Evolutionary conservation across 2,329 filamentous ascomycete species (phyloP).

Genomic region (Fusarium sp.): DNA sequence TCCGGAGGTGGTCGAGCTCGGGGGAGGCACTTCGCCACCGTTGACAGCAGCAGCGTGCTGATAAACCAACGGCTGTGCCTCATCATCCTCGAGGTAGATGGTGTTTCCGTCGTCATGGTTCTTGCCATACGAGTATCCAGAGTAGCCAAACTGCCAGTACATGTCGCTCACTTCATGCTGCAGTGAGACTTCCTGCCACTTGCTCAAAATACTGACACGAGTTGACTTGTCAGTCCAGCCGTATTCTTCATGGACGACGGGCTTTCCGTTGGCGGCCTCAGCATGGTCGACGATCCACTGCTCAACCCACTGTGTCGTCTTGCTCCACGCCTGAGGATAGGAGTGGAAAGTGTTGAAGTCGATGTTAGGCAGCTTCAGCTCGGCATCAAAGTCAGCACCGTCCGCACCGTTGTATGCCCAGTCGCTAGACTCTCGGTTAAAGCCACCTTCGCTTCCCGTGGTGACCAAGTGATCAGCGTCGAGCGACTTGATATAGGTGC

Average conservation of each 20-base stretch:
- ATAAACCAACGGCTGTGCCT: constrained; percentile 57
- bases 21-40: constrained; percentile 3
- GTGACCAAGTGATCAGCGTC: constrained; percentile 65
- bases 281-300: constrained; percentile 67
- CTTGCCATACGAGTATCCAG: constrained; percentile 61
- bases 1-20: neutral
- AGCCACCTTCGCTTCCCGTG: constrained; percentile 68
- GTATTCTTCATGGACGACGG: constrained; percentile 55
- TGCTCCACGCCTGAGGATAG: constrained; percentile 66
- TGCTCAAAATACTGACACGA: constrained; percentile 55
- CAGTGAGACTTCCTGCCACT: constrained; percentile 61
- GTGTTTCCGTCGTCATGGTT: constrained; percentile 68
- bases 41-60: constrained; percentile 56
- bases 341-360: constrained; percentile 67
- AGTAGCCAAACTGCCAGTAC: constrained; percentile 67
- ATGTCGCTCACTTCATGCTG: constrained; percentile 62
- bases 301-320: constrained; percentile 62
- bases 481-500: constrained; percentile 62
- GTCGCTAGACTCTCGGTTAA: constrained; percentile 56
- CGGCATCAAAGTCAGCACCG: constrained; percentile 64
- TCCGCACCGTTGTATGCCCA: constrained; percentile 60
- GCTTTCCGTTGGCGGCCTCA: constrained; percentile 57
- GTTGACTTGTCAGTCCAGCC: constrained; percentile 56
- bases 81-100: constrained; percentile 62
- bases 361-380: constrained; percentile 56